phyloP scores from a whole-genome alignment of 169 alveolate species.

The Amoebophrya sp. region DNA sequence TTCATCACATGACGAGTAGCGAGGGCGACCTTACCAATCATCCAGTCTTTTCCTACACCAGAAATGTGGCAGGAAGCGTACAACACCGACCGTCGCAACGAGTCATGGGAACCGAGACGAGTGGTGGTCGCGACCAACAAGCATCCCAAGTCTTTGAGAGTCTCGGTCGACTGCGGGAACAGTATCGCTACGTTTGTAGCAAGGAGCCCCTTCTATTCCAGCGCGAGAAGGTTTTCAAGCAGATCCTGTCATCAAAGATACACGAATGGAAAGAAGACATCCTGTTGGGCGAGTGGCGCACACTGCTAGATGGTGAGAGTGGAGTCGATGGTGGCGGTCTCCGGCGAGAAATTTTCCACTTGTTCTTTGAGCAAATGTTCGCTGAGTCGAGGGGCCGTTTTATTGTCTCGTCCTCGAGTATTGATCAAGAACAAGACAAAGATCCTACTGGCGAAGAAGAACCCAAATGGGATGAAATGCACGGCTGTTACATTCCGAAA shows the following conservation, averaged over 20 bases:
- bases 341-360: neutral
- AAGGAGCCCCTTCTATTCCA: neutral
- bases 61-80: neutral
- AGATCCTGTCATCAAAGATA: neutral
- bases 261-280: neutral
- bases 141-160: neutral
- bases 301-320: neutral
- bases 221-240: neutral
- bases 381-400: neutral
- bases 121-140: too few species aligned
- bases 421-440: neutral
- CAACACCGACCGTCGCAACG: too few species aligned
- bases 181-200: neutral
- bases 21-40: neutral
- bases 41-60: neutral
- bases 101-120: too few species aligned
- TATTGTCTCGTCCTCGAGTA: neutral
- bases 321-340: constrained; percentile 16
- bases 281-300: constrained; percentile 9
- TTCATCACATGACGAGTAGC: neutral
- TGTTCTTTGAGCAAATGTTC: constrained; percentile 18
- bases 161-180: neutral
- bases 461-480: too few species aligned
- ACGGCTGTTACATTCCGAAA: too few species aligned
- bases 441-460: neutral